A percentile compares a stretch with the other conserved stretches of the same genome.
These are phyloP conservation scores for Aspergillus phoenicis DNA, from an alignment of 2,329 filamentous ascomycete species.

Conservation along the genomic window DNA sequence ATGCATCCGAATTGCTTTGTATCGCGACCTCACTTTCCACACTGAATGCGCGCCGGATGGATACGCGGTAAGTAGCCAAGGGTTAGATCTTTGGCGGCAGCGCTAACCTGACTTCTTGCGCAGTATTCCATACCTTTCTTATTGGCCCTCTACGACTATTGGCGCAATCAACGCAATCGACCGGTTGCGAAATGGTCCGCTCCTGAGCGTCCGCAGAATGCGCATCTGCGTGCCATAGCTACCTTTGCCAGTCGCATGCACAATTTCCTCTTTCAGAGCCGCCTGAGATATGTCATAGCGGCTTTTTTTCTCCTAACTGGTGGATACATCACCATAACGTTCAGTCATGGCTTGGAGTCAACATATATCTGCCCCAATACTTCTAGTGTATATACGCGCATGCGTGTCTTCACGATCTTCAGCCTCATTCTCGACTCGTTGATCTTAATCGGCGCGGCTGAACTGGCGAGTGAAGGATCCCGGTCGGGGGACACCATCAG, in stretches of 20 bases:
- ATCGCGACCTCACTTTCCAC: constrained; percentile 44
- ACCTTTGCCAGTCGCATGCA: constrained; percentile 36
- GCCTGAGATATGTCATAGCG: constrained; percentile 42
- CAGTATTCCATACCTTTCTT: constrained; percentile 46
- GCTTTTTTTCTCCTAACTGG: constrained; percentile 43
- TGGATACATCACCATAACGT: constrained; percentile 39
- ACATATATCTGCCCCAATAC: constrained; percentile 54
- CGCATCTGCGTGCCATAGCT: constrained; percentile 19
- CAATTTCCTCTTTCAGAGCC: constrained; percentile 35
- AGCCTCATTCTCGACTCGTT: constrained; percentile 45
- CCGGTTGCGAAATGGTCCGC: constrained; percentile 22
- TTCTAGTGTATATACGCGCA: constrained; percentile 33
- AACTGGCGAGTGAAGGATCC: constrained; percentile 29
- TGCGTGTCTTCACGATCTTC: constrained; percentile 43
- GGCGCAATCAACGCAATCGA: constrained; percentile 33
- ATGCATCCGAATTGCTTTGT: constrained; percentile 42
- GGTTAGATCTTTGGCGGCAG: not conserved
- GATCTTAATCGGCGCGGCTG: constrained; percentile 40
- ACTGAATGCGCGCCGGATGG: constrained; percentile 47
- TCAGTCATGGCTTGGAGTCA: constrained; percentile 42
- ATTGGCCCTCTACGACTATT: constrained; percentile 46
- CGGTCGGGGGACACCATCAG: constrained; percentile 26
- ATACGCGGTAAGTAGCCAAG: constrained; percentile 34
- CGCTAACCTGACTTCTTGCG: not conserved
- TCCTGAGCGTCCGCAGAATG: constrained; percentile 23